phyloP scores from a whole-genome alignment of 805 yeast genomes.

The Metschnikowia drakensbergensis region DNA sequence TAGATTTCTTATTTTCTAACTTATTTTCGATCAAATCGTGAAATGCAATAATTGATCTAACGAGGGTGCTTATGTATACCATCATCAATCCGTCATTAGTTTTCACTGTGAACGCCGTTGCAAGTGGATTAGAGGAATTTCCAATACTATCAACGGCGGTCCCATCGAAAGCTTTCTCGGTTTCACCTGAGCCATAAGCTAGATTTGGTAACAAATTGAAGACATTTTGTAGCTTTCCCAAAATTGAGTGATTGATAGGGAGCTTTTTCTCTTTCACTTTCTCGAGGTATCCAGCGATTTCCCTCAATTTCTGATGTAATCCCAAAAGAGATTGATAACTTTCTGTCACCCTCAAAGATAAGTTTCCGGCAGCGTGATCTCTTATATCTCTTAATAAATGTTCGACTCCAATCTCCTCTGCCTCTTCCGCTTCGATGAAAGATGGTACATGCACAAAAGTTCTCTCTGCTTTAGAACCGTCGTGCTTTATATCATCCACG shows the following conservation, averaged over 20 bases:
- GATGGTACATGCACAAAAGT: constrained; percentile 94
- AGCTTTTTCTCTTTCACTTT: constrained; percentile 67
- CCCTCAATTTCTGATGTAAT: constrained; percentile 70
- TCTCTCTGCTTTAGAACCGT: constrained; percentile 88
- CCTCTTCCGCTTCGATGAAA: constrained; percentile 93
- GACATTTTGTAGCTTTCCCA: constrained; percentile 91
- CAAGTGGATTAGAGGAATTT: constrained; percentile 48
- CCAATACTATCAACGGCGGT: constrained; percentile 10
- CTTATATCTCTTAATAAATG: constrained; percentile 90
- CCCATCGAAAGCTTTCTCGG: constrained; percentile 6
- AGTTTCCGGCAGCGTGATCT: constrained; percentile 93
- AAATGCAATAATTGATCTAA: constrained; percentile 92
- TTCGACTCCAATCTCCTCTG: constrained; percentile 98
- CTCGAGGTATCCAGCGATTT: constrained; percentile 72
- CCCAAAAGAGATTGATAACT: constrained; percentile 88
- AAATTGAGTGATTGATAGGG: constrained; percentile 84
- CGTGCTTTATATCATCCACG: constrained; percentile 92
- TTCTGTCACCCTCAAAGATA: constrained; percentile 81
- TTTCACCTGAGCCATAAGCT: constrained; percentile 22
- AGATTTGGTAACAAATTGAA: constrained; percentile 90
- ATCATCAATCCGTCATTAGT: constrained; percentile 97
- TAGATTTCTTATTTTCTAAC: constrained; percentile 60
- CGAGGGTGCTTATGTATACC: constrained; percentile 82
- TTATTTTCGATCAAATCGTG: constrained; percentile 96
- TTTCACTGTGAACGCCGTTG: constrained; percentile 82